Base-by-base conservation (phyloP, 148 eudicot genomes). In the Spergularia bocconei region DNA sequence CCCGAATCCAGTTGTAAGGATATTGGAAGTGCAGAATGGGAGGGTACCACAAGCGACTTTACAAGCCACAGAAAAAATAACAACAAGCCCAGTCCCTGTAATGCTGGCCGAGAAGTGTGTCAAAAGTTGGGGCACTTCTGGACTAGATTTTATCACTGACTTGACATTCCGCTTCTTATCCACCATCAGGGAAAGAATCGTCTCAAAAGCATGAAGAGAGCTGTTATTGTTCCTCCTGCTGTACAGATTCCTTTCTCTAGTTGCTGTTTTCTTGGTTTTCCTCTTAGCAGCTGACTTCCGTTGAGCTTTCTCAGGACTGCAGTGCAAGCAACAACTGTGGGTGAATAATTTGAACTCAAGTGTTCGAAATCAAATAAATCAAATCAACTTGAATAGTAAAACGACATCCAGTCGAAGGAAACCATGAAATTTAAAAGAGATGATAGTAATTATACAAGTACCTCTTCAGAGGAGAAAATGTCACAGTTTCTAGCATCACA, bases 51-150 rank as follows among this genome's bases (percentile, higher is more conserved):
- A 86, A 54, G 84, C 88, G 48, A 86, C 68, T 81, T 90, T 89
- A 64, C 81, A 87, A 66, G 87, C 5, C 60, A 87, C 90, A 3
- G 92, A 84, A 76, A 91, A 86, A 44, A 91, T 80, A 51, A 93
- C 87, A 47, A 92, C 96, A 53, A 93, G 79, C 17, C 98, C 98
- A 9, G 91, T 85, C 33, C 98, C 98, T 0, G 98, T 91, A 15
- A 93, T 91, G 81, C 82, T 91, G 75, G 98, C 90, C 3, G 98
- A 91, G 80, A 85, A 83, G 54, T 86, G 92, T 13, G 87, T 93
- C 72, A 93, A 84, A 21, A 93, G 82, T 44, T 83, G 83, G 2
- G 92, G 90, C 50, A 93, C 74, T 56, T 87, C 89, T 12, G 91
- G 86, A 29, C 92, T 89, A 3, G 92, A 88, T 79, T 88, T 89